Evolutionary conservation across 1,139 yeast genomes (phyloP), one percentile per base, ranked within the genome.

Genomic region (Suhomyces coccinellae): DNA sequence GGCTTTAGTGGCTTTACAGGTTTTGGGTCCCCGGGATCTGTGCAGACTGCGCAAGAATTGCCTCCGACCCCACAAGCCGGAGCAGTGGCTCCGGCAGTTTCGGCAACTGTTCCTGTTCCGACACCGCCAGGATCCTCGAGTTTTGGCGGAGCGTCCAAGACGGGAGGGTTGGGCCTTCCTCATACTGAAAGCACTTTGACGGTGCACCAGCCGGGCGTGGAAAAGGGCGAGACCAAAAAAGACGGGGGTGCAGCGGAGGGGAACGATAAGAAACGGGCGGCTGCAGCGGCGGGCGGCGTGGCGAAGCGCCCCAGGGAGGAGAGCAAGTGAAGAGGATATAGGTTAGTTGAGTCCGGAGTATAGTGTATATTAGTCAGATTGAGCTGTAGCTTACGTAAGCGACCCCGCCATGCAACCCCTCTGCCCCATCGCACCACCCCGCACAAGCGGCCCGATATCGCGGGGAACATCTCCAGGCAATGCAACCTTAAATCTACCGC

Each of bases 111-210:
- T 16, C 33, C 33, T 8, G 14, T 13, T n/a, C 13, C 33, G 31
- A 11, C 38, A 4, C 14, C 16, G 38, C 16, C 32, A 12, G 24
- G 16, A 10, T 30, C 16, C 12, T 11, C 31, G 26, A 31, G 14
- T 8, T 34, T 40, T 30, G 43, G 35, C 10, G 36, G 27, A 27
- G 30, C 11, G 12, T 13, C n/a, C 17, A 37, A 24, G 28, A 13
- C 41, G 9, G 48, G 49, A 28, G 53, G 55, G 1, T 42, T 49
- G 39, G 67, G 65, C 2, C 61, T 54, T 40, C 68, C 59, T 29
- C 61, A 52, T 41, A 62, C 64, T 3, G 73, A 68, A 44, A 57
- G 65, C 28, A 65, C 72, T 1, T 58, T 66, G 41, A 66, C 67
- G 5, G 71, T 67, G 15, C 68, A 61, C 44, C 61, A 63, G 28